Evolutionary conservation across 2,329 filamentous ascomycete genomes (phyloP).

Genomic region (Colletotrichum phormii): DNA sequence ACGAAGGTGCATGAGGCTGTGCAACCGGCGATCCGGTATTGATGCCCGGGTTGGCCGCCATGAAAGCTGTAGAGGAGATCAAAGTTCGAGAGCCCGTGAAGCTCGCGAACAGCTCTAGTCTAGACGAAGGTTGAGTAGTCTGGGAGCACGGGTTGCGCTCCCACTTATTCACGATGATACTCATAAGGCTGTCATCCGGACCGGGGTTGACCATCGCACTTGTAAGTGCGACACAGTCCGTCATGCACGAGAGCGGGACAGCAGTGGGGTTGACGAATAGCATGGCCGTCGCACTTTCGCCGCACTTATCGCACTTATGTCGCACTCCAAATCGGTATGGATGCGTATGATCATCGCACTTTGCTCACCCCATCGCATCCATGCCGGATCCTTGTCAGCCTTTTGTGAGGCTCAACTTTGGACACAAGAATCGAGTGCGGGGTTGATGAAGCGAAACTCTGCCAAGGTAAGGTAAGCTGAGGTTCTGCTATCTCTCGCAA

Average conservation of each 20-base stretch:
- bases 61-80: not conserved
- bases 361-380: not conserved
- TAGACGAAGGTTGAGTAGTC: not conserved
- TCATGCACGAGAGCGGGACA: not conserved
- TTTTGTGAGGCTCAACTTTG: not conserved
- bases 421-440: not conserved
- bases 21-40: not conserved
- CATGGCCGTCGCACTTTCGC: not conserved
- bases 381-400: not conserved
- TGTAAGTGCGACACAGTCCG: not conserved
- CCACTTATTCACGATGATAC: no score
- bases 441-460: not conserved
- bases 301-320: not conserved
- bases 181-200: not conserved
- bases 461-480: not conserved
- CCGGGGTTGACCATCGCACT: not conserved
- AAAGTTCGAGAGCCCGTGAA: no score
- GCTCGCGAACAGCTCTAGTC: not conserved
- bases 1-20: not conserved
- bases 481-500: not conserved
- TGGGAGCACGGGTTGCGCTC: not conserved
- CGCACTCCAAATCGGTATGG: not conserved
- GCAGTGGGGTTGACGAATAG: not conserved
- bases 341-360: not conserved
- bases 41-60: not conserved